Evolutionary conservation across 2,329 filamentous ascomycete genomes (phyloP).

Genomic region (Xylariaceae sp.): DNA sequence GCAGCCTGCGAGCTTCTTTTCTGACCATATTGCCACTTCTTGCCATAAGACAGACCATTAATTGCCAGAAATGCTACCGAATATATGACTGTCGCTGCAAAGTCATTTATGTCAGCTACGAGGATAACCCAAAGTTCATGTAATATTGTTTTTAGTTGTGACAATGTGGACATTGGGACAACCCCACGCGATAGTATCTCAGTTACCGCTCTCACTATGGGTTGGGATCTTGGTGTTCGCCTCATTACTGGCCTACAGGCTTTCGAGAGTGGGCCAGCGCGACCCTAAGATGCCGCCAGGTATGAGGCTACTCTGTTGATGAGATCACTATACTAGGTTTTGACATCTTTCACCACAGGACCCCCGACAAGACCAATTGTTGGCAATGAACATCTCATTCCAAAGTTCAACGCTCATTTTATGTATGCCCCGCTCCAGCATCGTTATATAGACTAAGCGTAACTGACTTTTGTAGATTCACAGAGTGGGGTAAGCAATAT

Average conservation of each 20-base stretch:
- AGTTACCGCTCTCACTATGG: not conserved
- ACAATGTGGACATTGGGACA: not conserved
- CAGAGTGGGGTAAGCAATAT: slow-evolving; percentile 18
- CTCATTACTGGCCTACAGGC: not conserved
- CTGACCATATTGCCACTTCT: no score
- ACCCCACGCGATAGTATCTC: not conserved
- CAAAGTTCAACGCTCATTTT: slow-evolving; percentile 16
- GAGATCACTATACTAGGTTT: not conserved
- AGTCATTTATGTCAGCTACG: no score
- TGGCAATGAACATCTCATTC: slow-evolving; percentile 22
- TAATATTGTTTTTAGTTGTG: not conserved
- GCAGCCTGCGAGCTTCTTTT: no score
- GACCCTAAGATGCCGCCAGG: slow-evolving; percentile 14
- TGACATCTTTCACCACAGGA: not conserved
- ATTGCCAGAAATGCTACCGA: no score
- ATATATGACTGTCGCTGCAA: no score
- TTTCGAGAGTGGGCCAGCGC: not conserved
- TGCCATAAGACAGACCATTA: no score
- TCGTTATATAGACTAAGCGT: not conserved
- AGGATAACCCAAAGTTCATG: no score
- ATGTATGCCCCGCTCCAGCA: not conserved
- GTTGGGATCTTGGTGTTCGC: not conserved
- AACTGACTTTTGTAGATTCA: slow-evolving; percentile 12
- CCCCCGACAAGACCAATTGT: slow-evolving; percentile 16
- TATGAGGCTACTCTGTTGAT: not conserved